Base-by-base conservation (phyloP, 768 basidiomycete genomes). In the Guyanaporus albipodus region DNA sequence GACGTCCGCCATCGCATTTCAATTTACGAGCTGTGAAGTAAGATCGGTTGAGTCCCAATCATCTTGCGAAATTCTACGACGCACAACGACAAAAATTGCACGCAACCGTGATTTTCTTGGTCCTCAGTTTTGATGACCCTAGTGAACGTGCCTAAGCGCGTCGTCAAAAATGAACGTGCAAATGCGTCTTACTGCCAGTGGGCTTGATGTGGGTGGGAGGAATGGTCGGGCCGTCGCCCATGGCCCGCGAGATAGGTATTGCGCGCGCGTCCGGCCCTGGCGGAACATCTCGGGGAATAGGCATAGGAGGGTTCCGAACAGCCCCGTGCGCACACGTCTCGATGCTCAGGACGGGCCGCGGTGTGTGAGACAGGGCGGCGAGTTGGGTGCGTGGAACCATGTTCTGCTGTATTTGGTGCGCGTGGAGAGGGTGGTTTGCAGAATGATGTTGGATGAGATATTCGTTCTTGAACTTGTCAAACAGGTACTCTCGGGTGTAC, bases 1-100 rank as follows among this genome's bases (percentile, higher is more conserved):
- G 89, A 39, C 86, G 79, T 33, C 84, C 85, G 40, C 89, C 89
- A 58, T 91, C 89, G 64, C 89, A 91, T 72, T 91, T 91, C 34
- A 91, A 75, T 70, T 91, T 91, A 50, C 89, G 82, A 40, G 88
- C 89, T 91, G 66, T 42, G 51, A 44, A n/a, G n/a, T 54, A 49
- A 37, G 41, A 55, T 53, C 50, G 44, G 31, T 59, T 59, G 43
- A 58, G 54, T 56, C 40, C 46, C 43, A 38, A 32, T 43, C 37
- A 45, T 21, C 47, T 50, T 42, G 22, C 33, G 31, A 18, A 58
- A 51, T 38, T 44, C 47, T 43, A 45, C 33, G 36, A 76, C 87
- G 70, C 66, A 90, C 89, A 90, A 52, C 89, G 84, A 71, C 89
- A 91, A 66, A 91, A 91, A 66, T 91, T 90, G 72, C 89, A 91